These are phyloP conservation scores for Ophiosphaerella korrae DNA, from an alignment of 2,329 filamentous ascomycete genomes.

Conservation along the genomic window DNA sequence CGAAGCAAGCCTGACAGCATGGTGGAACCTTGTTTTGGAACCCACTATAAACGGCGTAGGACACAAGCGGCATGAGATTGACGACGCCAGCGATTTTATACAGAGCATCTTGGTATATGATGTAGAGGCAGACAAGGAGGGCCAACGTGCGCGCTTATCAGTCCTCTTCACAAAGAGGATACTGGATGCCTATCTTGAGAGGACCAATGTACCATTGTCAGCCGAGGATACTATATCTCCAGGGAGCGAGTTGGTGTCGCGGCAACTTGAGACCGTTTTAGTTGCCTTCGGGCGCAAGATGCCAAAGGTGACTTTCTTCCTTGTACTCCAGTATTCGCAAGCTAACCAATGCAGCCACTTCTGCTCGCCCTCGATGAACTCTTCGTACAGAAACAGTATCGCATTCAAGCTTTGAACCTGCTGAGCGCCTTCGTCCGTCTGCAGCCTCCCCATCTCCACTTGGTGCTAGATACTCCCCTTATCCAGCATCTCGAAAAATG, in stretches of 20 bases:
- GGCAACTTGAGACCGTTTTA: constrained; percentile 60
- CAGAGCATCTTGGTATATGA: constrained; percentile 69
- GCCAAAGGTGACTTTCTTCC: constrained; percentile 58
- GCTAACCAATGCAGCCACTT: constrained; percentile 59
- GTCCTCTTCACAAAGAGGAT: constrained; percentile 62
- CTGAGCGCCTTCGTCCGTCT: constrained; percentile 74
- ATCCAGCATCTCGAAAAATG: constrained; percentile 75
- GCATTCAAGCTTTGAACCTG: constrained; percentile 68
- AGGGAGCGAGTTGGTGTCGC: constrained; percentile 54
- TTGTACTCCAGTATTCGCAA: not conserved
- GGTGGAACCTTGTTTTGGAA: constrained; percentile 70
- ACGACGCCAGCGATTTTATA: constrained; percentile 68
- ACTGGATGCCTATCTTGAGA: constrained; percentile 50
- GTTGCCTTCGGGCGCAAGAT: constrained; percentile 67
- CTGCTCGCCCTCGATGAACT: constrained; percentile 69
- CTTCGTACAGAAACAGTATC: constrained; percentile 67
- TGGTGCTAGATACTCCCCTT: constrained; percentile 72
- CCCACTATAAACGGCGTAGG: constrained; percentile 63
- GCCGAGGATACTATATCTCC: constrained; percentile 47
- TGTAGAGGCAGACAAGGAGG: constrained; percentile 59
- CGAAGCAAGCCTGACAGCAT: constrained; percentile 67
- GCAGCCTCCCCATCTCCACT: constrained; percentile 79
- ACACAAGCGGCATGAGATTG: constrained; percentile 66
- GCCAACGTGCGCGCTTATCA: constrained; percentile 51
- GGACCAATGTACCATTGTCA: constrained; percentile 47